phyloP scores from a whole-genome alignment of 805 yeast species.

The Pichia cabralensis region DNA sequence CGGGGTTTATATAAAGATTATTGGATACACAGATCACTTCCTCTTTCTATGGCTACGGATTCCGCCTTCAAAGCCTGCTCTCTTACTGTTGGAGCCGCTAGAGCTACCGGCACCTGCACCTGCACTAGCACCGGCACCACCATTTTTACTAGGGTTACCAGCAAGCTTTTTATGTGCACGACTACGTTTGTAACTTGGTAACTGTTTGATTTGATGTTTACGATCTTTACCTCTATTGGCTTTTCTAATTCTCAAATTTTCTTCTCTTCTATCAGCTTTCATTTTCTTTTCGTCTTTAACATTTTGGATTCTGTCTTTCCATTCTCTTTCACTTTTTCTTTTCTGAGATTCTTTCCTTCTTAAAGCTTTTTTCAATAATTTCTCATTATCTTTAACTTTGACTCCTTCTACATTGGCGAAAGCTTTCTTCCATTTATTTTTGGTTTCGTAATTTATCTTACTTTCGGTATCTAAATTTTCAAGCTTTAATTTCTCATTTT shows the following conservation, averaged over 20 bases:
- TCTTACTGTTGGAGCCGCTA: too few relatives aligned
- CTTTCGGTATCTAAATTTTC: conserved; percentile 50
- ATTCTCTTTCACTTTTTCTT: conserved; percentile 78
- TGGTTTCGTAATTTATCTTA: conserved; percentile 52
- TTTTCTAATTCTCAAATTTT: conserved; percentile 74
- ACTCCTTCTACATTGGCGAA: conserved; percentile 81
- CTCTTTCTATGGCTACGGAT: conserved; percentile 15
- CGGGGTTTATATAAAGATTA: too few relatives aligned
- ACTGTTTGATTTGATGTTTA: conserved; percentile 60
- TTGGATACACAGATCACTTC: too few relatives aligned
- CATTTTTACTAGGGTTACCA: conserved; percentile 1
- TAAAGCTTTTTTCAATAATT: conserved; percentile 72
- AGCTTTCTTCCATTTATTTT: conserved; percentile 77
- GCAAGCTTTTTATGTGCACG: conserved; percentile 17
- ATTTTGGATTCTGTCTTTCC: conserved; percentile 81
- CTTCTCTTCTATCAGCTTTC: conserved; percentile 82
- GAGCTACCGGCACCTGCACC: conserved; percentile 1
- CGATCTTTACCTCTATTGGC: conserved; percentile 78
- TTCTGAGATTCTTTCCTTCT: conserved; percentile 77
- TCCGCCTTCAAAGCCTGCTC: conserved; percentile 86
- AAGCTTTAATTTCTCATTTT: conserved; percentile 59
- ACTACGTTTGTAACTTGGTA: conserved; percentile 51
- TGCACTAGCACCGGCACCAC: neutral
- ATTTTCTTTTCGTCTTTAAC: conserved; percentile 69
- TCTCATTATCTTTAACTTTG: conserved; percentile 85